Percentiles rank a stretch among this genome's conserved stretches.
Conservation (phyloP, 2,329 filamentous ascomycete genomes). For the Phialocephala sp. region DNA sequence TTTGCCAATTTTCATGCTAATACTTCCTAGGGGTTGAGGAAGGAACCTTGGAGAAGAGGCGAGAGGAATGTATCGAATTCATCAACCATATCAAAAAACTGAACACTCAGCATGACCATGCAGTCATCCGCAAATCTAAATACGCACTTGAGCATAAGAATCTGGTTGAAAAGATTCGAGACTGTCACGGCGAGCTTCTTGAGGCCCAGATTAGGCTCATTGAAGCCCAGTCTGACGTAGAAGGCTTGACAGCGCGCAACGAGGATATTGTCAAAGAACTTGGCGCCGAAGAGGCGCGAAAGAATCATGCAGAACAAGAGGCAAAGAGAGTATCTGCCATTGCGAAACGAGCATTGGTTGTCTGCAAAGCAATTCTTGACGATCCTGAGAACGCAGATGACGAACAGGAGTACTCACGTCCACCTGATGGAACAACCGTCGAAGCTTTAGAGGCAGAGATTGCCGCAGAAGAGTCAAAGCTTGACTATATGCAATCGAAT, state of each 20-base stretch:
- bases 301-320: conserved; percentile 47
- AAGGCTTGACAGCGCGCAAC: conserved; percentile 71
- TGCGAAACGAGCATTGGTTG: conserved; percentile 47
- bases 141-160: conserved; percentile 59
- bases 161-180: conserved; percentile 65
- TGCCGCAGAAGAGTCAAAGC: conserved; percentile 71
- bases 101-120: conserved; percentile 58
- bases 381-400: conserved; percentile 46
- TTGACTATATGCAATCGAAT: conserved; percentile 80
- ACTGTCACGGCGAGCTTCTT: conserved; percentile 66
- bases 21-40: conserved; percentile 45
- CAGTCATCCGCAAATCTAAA: conserved; percentile 61
- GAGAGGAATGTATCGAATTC: conserved; percentile 48
- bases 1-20: conserved; percentile 27
- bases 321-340: conserved; percentile 47
- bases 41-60: conserved; percentile 41
- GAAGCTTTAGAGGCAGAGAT: conserved; percentile 77
- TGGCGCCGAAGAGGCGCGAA: conserved; percentile 50
- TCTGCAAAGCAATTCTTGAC: conserved; percentile 42
- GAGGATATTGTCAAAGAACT: conserved; percentile 60
- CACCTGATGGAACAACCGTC: conserved; percentile 56
- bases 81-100: conserved; percentile 53
- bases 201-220: conserved; percentile 73
- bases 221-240: conserved; percentile 83
- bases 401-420: conserved; percentile 47